Conservation (phyloP, 169 alveolate species). For the Plasmodium vivax region DNA sequence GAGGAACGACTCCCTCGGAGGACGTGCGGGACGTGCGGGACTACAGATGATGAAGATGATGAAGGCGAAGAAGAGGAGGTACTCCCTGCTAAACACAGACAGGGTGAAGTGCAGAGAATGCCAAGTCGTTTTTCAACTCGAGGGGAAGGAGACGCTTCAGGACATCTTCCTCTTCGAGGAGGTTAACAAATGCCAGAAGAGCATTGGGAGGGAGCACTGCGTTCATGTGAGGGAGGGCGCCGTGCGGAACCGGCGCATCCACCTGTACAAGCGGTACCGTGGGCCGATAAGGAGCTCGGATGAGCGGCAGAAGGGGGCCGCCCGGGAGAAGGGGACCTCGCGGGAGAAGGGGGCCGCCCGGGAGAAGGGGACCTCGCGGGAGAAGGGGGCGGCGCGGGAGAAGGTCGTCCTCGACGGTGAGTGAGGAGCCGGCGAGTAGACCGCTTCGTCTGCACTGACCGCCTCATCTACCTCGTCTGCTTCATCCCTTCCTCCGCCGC, state of each 20-base stretch:
- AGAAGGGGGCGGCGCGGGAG: background rate
- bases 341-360: background rate
- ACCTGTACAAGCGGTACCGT: conserved; percentile 36
- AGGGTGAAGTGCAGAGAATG: conserved; percentile 26
- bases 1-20: background rate
- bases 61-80: background rate
- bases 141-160: conserved; percentile 12
- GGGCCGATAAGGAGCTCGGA: conserved; percentile 2
- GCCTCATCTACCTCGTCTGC: background rate
- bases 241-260: conserved; percentile 12
- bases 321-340: background rate
- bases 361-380: background rate
- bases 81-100: conserved; percentile 4
- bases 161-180: conserved; percentile 29
- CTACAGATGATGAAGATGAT: background rate
- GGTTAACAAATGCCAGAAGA: conserved; percentile 13
- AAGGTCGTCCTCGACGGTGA: background rate
- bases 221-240: conserved; percentile 16
- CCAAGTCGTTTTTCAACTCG: conserved; percentile 4
- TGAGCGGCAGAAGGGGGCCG: background rate
- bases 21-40: too few species aligned
- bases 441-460: background rate
- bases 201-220: background rate
- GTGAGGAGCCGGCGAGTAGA: background rate
- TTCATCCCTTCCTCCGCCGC: background rate